Evolutionary conservation across 2,329 filamentous ascomycete species (phyloP).

Genomic region (Colletotrichum sp.): DNA sequence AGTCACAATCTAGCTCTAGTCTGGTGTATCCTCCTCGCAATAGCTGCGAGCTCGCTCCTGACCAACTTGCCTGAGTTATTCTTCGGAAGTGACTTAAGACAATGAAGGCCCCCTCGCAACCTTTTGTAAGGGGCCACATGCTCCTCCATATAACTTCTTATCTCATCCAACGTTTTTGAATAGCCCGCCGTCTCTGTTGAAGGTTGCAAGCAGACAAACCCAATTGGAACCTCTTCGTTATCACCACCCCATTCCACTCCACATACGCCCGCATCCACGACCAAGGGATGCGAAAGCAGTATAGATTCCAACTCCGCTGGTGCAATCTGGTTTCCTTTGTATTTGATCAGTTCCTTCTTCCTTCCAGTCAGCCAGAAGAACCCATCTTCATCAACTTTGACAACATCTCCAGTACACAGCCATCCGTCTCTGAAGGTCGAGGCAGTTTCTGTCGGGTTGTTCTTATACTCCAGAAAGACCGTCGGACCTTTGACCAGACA

Average conservation of each 20-base stretch:
- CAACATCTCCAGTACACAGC: slow-evolving; percentile 35
- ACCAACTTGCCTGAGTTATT: neutral
- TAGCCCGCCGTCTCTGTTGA: neutral
- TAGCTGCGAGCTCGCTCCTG: neutral
- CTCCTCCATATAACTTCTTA: neutral
- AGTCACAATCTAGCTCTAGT: neutral
- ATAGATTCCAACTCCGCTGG: slow-evolving; percentile 36
- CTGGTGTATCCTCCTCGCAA: neutral
- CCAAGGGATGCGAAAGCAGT: neutral
- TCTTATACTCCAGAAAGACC: neutral
- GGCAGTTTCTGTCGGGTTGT: neutral
- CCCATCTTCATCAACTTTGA: slow-evolving; percentile 30
- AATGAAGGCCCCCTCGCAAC: neutral
- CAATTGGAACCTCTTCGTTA: neutral
- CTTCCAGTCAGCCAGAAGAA: slow-evolving; percentile 34
- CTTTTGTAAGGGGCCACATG: neutral
- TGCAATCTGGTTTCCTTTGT: slow-evolving; percentile 34
- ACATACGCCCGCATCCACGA: neutral
- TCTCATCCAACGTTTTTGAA: neutral
- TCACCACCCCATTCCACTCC: neutral
- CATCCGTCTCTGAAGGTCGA: slow-evolving; percentile 30
- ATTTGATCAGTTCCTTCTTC: slow-evolving; percentile 37
- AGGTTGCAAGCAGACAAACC: neutral
- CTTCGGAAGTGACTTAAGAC: neutral
- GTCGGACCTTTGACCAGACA: neutral